Percentiles rank a stretch among this genome's conserved stretches.
Evolutionary conservation across 371 early-diverging fungal species (phyloP).

Genomic region (Blastocladiella emersonii): DNA sequence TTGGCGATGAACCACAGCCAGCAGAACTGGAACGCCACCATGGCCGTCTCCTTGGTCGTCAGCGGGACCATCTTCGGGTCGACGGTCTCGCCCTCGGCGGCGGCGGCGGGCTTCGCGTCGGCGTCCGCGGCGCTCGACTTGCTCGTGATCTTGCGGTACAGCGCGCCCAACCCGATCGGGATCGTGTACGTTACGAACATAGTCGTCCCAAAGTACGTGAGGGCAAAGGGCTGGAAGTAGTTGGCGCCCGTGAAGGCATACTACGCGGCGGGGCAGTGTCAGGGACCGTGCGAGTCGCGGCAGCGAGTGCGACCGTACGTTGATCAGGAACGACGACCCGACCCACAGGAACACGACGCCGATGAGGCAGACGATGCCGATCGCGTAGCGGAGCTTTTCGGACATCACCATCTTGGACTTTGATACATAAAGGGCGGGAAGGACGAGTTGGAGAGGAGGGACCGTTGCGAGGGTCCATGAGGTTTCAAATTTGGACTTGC

Average conservation of each 20-base stretch:
- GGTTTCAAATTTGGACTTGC: too few relatives aligned
- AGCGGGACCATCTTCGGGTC: too few relatives aligned
- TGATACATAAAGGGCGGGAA: too few relatives aligned
- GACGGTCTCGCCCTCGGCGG: too few relatives aligned
- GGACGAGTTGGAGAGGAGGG: too few relatives aligned
- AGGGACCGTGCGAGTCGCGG: neutral
- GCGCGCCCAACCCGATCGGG: too few relatives aligned
- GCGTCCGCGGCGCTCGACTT: too few relatives aligned
- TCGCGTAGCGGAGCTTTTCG: conserved; percentile 17
- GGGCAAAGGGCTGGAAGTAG: conserved; percentile 59
- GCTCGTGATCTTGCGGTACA: too few relatives aligned
- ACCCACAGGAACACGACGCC: conserved; percentile 71
- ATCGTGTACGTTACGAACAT: too few relatives aligned
- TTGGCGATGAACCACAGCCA: conserved; percentile 70
- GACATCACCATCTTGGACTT: too few relatives aligned
- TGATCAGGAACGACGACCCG: conserved; percentile 64
- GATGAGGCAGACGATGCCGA: conserved; percentile 48
- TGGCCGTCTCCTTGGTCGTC: conserved; percentile 49
- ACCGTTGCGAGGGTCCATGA: too few relatives aligned
- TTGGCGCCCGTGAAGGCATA: conserved; percentile 50
- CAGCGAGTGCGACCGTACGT: conserved; percentile 24
- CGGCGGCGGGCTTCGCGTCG: too few relatives aligned
- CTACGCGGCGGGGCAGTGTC: conserved; percentile 17
- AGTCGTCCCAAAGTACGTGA: conserved; percentile 36
- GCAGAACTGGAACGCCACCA: conserved; percentile 56